Evolutionary conservation across 108 stramenopile genomes (phyloP), one percentile per base, ranked within the genome.

Genomic region (Cyclotella distinguenda): DNA sequence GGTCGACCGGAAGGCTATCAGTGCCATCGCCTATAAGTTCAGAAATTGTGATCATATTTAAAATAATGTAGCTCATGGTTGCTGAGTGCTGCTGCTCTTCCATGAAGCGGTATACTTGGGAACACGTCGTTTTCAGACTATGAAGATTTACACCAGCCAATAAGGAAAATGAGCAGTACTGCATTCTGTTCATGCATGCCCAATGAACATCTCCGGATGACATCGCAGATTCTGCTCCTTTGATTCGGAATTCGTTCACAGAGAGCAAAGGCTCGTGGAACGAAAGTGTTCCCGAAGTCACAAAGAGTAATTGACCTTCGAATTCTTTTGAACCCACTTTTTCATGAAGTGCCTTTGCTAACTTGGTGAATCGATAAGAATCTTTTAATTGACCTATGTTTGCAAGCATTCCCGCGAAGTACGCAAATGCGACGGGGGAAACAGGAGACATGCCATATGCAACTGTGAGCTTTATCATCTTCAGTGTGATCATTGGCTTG

Each of bases 261-360:
- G 26, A 27, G 16, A 54, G 63, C 63, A 64, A 22, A 16, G 63
- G 70, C 16, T 72, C 64, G 12, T 49, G 16, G 25, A 36, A 64
- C 9, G 26, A 12, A 16, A 64, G 31, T 11, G 25, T 49, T 9
- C 51, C 44, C 12, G 45, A 40, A 39, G 68, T 12, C 18, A 51
- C 23, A 6, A 23, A 46, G 3, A 57, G 25, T 2, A 65, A 21
- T 42, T 47, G 35, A 6, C 45, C 62, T 26, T 22, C 25, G 0
- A 35, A 10, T 39, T 57, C 53, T 26, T 22, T 19, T 32, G 45
- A 58, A 15, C 13, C 3, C 6, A 38, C 10, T 21, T 46, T 53
- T 8, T 64, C 31, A 23, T 65, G 13, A 22, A 72, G 70, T 26
- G 53, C 45, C 18, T 48, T 44, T 36, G 70, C 51, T 12, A 72